Evolutionary conservation across 2,329 filamentous ascomycete genomes (phyloP).

Genomic region (Aschersonia sp.): DNA sequence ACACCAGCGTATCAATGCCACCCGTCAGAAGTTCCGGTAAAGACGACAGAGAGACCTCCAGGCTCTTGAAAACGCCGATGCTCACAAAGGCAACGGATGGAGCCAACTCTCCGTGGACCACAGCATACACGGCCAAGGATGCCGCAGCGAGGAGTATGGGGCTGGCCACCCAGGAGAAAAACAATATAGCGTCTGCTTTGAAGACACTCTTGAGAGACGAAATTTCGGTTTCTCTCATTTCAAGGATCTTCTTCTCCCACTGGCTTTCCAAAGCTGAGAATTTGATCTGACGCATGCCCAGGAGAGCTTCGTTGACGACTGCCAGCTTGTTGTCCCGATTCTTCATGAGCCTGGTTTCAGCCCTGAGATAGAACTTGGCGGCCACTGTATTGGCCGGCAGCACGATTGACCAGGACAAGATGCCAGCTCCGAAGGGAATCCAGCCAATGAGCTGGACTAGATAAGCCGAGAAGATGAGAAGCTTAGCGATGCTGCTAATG

Average conservation of each 20-base stretch:
- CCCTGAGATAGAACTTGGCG: constrained; percentile 47
- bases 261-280: constrained; percentile 63
- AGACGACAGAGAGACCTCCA: constrained; percentile 57
- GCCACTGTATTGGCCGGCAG: constrained; percentile 56
- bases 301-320: constrained; percentile 61
- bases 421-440: constrained; percentile 50
- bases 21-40: constrained; percentile 62
- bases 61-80: constrained; percentile 57
- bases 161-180: constrained; percentile 58
- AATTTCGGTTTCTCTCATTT: constrained; percentile 51
- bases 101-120: constrained; percentile 45
- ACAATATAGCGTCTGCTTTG: constrained; percentile 44
- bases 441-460: constrained; percentile 58
- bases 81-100: constrained; percentile 70
- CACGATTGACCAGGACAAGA: constrained; percentile 47
- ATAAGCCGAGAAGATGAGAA: constrained; percentile 52
- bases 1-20: constrained; percentile 59
- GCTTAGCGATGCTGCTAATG: constrained; percentile 44
- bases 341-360: constrained; percentile 61
- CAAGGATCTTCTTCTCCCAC: constrained; percentile 57
- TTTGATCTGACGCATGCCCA: constrained; percentile 75
- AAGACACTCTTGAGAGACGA: constrained; percentile 53
- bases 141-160: constrained; percentile 61
- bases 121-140: constrained; percentile 54
- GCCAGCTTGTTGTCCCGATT: constrained; percentile 61